Evolutionary conservation across 441 rosid species (phyloP).

Genomic region (Brassica balearica): DNA sequence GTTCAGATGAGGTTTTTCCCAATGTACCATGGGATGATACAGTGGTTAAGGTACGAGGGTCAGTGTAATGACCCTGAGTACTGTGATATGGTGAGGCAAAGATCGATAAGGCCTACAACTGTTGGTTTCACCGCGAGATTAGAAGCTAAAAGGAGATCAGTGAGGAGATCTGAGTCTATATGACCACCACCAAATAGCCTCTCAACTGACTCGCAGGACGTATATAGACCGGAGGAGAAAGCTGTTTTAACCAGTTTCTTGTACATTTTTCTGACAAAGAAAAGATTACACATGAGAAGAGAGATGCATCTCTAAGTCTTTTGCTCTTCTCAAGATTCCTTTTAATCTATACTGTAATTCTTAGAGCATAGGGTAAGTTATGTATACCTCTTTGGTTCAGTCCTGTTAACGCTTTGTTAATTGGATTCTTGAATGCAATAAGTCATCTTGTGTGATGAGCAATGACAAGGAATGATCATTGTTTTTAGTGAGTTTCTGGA

Average conservation of each 20-base stretch:
- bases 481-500: conserved; percentile 15
- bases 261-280: conserved; percentile 28
- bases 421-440: conserved; percentile 36
- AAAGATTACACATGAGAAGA: conserved; percentile 7
- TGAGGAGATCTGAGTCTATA: conserved; percentile 27
- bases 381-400: conserved; percentile 12
- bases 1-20: conserved; percentile 71
- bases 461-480: conserved; percentile 25
- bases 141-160: conserved; percentile 45
- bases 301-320: conserved; percentile 20
- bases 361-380: conserved; percentile 22
- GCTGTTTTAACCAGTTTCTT: conserved; percentile 1
- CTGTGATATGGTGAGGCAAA: conserved; percentile 65
- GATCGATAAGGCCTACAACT: conserved; percentile 65
- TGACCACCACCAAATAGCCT: conserved; percentile 9
- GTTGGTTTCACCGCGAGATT: conserved; percentile 59
- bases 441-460: conserved; percentile 31
- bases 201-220: conserved; percentile 25
- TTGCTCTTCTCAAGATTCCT: conserved; percentile 28
- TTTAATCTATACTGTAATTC: conserved; percentile 23
- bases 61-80: conserved; percentile 56
- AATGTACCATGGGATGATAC: conserved; percentile 73
- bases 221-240: conserved; percentile 23
- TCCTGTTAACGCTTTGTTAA: conserved; percentile 25
- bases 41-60: conserved; percentile 71